Conservation (phyloP, 2,329 filamentous ascomycete genomes). For the Penicillium sp. region DNA sequence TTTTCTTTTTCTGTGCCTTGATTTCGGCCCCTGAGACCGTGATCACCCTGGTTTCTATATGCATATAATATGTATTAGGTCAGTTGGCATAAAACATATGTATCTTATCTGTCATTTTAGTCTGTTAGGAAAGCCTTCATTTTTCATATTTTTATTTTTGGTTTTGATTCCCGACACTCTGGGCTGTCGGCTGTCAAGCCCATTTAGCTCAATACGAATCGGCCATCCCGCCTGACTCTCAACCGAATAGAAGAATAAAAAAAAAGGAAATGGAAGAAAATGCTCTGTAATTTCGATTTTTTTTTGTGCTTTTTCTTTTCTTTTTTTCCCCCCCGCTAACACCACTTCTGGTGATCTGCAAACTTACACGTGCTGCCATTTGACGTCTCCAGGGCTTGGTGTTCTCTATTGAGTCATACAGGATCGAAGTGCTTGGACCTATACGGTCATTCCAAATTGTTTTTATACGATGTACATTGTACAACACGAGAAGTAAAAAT, state of each 20-base stretch:
- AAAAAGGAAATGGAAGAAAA: not conserved
- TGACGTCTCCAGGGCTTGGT: not conserved
- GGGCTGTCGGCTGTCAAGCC: conserved; percentile 7
- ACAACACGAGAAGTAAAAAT: not conserved
- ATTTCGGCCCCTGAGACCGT: conserved; percentile 1
- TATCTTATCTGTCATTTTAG: not conserved
- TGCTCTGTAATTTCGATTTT: conserved; percentile 10
- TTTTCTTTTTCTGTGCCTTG: not conserved
- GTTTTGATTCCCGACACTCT: not conserved
- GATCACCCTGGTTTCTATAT: not conserved
- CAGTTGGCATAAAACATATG: not conserved
- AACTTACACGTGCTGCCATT: conserved; percentile 6
- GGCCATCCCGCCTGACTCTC: conserved; percentile 11
- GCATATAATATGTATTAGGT: not conserved
- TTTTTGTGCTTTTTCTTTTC: conserved; percentile 6
- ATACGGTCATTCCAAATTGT: not conserved
- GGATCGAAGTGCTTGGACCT: not conserved
- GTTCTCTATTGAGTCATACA: not conserved
- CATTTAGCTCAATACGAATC: conserved; percentile 16
- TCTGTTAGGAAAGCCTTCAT: too few species aligned
- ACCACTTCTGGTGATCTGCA: conserved; percentile 15
- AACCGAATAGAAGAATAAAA: not conserved
- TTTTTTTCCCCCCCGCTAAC: conserved; percentile 4
- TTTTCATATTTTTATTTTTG: too few species aligned
- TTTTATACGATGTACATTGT: conserved; percentile 1